A percentile compares a stretch with the other conserved stretches of the same genome.
Conservation (phyloP, 2,329 filamentous ascomycete species). For the Exophiala spinifera region DNA sequence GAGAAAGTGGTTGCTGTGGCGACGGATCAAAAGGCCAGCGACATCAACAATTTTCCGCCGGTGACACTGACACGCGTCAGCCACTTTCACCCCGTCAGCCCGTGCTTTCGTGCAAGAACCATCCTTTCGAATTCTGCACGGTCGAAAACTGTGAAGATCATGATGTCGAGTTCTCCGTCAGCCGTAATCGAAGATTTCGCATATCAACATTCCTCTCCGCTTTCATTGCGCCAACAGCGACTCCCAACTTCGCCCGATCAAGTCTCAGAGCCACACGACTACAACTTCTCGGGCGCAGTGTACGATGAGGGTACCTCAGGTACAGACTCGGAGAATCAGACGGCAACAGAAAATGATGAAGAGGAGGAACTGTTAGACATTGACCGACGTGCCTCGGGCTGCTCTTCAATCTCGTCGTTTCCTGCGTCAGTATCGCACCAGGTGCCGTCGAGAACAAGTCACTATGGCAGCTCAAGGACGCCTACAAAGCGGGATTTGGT, state of each 20-base stretch:
- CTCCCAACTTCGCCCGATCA: conserved; percentile 11
- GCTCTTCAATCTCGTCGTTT: conserved; percentile 29
- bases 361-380: conserved; percentile 6
- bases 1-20: neutral
- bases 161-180: neutral
- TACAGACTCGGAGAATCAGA: conserved; percentile 12
- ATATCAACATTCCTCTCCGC: conserved; percentile 25
- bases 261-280: conserved; percentile 13
- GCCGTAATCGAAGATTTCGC: conserved; percentile 8
- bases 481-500: conserved; percentile 14
- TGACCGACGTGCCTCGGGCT: conserved; percentile 17
- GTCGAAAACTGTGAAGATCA: neutral
- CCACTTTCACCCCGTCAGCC: neutral
- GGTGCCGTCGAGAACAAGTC: conserved; percentile 8
- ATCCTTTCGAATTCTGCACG: neutral
- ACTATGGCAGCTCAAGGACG: conserved; percentile 15
- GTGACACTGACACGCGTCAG: no score
- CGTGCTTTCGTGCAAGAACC: conserved; percentile 7
- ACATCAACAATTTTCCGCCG: neutral
- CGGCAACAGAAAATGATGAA: neutral
- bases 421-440: conserved; percentile 26
- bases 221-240: conserved; percentile 21
- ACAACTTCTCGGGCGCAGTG: conserved; percentile 22
- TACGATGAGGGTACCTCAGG: conserved; percentile 15
- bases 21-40: neutral